These are phyloP conservation scores for Cystobasidiaceae sp. DNA, from an alignment of 1,284 basidiomycete species.

Conservation along the genomic window DNA sequence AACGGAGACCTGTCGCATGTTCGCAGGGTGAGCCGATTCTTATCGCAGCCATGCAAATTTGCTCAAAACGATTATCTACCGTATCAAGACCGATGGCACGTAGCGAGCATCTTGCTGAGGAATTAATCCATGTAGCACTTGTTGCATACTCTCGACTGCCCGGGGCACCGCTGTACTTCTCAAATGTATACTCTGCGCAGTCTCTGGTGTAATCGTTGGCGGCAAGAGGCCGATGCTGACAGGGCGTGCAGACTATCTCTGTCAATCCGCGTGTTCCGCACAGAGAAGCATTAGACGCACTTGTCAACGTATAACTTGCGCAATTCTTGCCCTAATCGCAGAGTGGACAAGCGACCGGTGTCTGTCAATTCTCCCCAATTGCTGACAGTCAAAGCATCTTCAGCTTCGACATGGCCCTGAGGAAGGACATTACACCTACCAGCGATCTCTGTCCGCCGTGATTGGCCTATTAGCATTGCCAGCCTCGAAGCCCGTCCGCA, in stretches of 20 bases:
- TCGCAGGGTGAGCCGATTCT: neutral
- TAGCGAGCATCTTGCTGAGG: neutral
- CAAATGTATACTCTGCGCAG: conserved; percentile 27
- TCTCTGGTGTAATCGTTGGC: conserved; percentile 11
- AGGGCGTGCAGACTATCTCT: neutral
- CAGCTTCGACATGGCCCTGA: neutral
- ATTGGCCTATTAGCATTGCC: neutral
- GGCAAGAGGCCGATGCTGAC: conserved; percentile 35
- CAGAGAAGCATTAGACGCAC: no score
- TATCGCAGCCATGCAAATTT: neutral
- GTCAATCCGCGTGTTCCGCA: no score
- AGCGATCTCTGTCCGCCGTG: neutral
- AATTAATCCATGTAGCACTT: conserved; percentile 30
- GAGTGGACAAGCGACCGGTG: conserved; percentile 38
- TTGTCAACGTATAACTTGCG: conserved; percentile 37
- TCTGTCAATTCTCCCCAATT: conserved; percentile 42
- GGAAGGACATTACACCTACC: no score
- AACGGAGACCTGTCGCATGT: conserved; percentile 18
- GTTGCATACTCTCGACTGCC: conserved; percentile 38
- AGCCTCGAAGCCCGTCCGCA: neutral
- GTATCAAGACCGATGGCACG: neutral
- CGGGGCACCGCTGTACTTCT: conserved; percentile 37
- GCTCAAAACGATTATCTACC: neutral
- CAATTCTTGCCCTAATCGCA: conserved; percentile 34
- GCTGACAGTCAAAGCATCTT: no score